These are phyloP conservation scores for Trichoderma gamsii DNA, from an alignment of 495 filamentous ascomycete species.

Conservation along the genomic window DNA sequence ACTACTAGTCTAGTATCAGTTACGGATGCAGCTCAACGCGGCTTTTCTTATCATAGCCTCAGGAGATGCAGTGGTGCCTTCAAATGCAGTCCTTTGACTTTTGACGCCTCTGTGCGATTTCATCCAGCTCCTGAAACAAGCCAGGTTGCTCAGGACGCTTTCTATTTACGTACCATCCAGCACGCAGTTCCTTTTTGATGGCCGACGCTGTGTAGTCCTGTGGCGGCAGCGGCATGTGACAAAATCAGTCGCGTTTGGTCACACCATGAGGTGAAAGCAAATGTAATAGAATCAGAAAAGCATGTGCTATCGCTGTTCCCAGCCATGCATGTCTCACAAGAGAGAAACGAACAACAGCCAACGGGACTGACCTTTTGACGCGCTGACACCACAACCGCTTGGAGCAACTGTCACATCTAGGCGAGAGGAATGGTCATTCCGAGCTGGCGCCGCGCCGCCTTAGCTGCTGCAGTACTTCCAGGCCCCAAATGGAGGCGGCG, in stretches of 20 bases:
- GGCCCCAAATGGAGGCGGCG: background rate
- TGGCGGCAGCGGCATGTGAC: background rate
- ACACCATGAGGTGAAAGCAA: background rate
- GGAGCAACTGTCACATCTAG: background rate
- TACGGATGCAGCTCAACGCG: background rate
- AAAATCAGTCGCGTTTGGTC: background rate
- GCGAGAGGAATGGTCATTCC: background rate
- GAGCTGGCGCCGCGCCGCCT: background rate
- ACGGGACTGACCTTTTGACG: background rate
- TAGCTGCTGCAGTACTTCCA: background rate
- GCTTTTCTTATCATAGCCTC: background rate
- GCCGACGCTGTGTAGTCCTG: background rate
- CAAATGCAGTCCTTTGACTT: background rate
- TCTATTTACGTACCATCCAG: background rate
- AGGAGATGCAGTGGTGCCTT: background rate
- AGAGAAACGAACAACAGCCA: background rate
- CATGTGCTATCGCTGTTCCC: background rate
- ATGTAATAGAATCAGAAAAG: background rate
- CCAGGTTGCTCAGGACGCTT: background rate
- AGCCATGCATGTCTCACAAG: background rate
- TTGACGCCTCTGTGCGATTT: background rate
- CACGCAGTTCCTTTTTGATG: background rate
- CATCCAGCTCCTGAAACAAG: background rate
- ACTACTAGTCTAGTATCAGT: too few relatives aligned
- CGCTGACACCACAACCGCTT: too few relatives aligned